A percentile compares a stretch with the other conserved stretches of the same genome.
These are phyloP conservation scores for Microdochium trichocladiopsis DNA, from an alignment of 2,329 filamentous ascomycete genomes.

Conservation along the genomic window DNA sequence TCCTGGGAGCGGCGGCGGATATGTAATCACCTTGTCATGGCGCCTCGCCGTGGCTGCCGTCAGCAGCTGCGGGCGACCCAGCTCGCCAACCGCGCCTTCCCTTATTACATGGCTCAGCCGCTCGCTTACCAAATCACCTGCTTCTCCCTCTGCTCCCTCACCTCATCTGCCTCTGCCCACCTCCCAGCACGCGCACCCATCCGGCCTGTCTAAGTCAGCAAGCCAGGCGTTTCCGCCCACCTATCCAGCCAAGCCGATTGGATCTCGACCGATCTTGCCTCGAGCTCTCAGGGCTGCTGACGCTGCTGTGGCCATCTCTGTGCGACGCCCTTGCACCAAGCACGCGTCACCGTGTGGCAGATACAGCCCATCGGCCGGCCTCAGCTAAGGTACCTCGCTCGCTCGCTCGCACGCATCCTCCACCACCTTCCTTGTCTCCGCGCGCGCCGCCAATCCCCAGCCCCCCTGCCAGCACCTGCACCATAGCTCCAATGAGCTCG, in stretches of 20 bases:
- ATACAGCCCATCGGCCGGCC: too few relatives aligned
- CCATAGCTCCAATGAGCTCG: neutral
- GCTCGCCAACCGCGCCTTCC: neutral
- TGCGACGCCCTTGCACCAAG: too few relatives aligned
- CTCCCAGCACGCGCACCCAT: neutral
- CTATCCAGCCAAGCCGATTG: too few relatives aligned
- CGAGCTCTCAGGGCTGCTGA: too few relatives aligned
- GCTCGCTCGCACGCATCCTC: too few relatives aligned
- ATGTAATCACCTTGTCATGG: neutral
- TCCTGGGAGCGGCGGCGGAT: neutral
- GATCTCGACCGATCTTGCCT: too few relatives aligned
- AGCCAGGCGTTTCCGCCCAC: neutral
- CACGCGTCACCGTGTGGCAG: too few relatives aligned
- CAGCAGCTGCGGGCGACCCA: neutral
- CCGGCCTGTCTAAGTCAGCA: neutral
- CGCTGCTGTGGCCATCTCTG: too few relatives aligned
- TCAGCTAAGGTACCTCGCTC: too few relatives aligned
- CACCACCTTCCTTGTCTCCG: too few relatives aligned
- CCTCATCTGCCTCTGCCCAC: neutral
- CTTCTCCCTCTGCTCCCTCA: neutral
- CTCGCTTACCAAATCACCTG: constrained; percentile 1
- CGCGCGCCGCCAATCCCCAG: neutral
- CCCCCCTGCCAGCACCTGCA: neutral
- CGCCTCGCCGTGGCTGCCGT: neutral
- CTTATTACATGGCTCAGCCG: neutral